A percentile compares a stretch with the other conserved stretches of the same genome.
phyloP scores from a whole-genome alignment of 495 filamentous ascomycete genomes.

The Lophium mytilinum region DNA sequence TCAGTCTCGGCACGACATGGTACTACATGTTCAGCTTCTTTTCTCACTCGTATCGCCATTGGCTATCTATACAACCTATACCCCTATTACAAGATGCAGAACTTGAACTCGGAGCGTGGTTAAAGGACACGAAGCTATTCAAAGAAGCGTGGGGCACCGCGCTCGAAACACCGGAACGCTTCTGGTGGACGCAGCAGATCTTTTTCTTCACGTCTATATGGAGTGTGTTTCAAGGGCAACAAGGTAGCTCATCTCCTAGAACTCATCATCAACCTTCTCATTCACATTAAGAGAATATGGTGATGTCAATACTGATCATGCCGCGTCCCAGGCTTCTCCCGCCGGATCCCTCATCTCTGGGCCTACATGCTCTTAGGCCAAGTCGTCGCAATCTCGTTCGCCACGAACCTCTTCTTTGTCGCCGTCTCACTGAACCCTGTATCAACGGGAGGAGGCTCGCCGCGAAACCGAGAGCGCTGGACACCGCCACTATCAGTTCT shows the following conservation, averaged over 20 bases:
- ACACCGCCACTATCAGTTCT: conserved; percentile 10
- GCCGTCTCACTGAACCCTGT: conserved; percentile 16
- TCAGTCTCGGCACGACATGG: conserved; percentile 22
- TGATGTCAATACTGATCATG: not conserved
- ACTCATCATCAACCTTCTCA: not conserved
- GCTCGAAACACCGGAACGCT: conserved; percentile 11
- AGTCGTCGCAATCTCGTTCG: conserved; percentile 31
- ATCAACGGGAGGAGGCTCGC: not conserved
- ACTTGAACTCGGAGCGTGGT: conserved; percentile 10
- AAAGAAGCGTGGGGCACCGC: conserved; percentile 25
- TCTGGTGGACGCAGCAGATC: conserved; percentile 27
- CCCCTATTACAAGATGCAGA: conserved; percentile 1
- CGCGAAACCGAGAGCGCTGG: conserved; percentile 1
- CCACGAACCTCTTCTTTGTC: conserved; percentile 32
- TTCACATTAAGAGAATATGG: not conserved
- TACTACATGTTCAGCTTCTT: conserved; percentile 22
- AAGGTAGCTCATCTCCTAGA: conserved; percentile 4
- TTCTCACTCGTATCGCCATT: conserved; percentile 12
- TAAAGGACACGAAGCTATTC: conserved; percentile 21
- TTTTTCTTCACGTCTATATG: conserved; percentile 20
- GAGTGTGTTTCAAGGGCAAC: conserved; percentile 13
- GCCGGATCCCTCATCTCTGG: conserved; percentile 28
- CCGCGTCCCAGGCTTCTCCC: conserved; percentile 11
- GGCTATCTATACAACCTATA: conserved; percentile 1
- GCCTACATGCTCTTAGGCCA: conserved; percentile 32